These are phyloP conservation scores for Xylaria polymorpha DNA, from an alignment of 2,329 filamentous ascomycete genomes.

Conservation along the genomic window DNA sequence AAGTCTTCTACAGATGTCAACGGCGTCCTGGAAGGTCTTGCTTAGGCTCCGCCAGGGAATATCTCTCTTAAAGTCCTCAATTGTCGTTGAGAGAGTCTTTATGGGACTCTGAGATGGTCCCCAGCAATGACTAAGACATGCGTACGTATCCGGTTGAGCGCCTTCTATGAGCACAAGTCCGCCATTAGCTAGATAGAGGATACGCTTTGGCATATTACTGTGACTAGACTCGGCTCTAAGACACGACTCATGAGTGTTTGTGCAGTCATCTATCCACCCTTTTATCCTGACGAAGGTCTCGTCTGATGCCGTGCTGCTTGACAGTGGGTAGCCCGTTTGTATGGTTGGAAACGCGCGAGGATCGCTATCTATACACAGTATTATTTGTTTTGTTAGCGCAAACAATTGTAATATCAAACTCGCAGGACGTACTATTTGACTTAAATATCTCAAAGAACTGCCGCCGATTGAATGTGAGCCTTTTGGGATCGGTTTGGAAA, in stretches of 20 bases:
- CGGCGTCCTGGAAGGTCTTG: conserved; percentile 32
- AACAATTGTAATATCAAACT: not conserved
- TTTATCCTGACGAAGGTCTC: conserved; percentile 17
- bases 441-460: conserved; percentile 27
- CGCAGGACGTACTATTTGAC: conserved; percentile 2
- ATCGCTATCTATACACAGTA: not conserved
- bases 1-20: conserved; percentile 26
- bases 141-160: conserved; percentile 18
- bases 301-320: conserved; percentile 22
- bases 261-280: conserved; percentile 15
- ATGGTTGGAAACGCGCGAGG: conserved; percentile 13
- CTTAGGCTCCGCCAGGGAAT: conserved; percentile 24
- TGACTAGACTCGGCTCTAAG: not conserved
- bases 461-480: conserved; percentile 21
- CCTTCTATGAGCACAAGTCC: conserved; percentile 24
- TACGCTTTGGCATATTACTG: conserved; percentile 32
- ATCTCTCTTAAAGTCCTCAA: conserved; percentile 19
- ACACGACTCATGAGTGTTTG: not conserved
- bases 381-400: not conserved
- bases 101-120: conserved; percentile 25
- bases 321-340: conserved; percentile 14
- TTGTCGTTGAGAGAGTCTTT: conserved; percentile 24
- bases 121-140: conserved; percentile 38
- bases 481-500: conserved; percentile 23
- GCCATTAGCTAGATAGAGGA: conserved; percentile 13